phyloP scores from a whole-genome alignment of 371 early-diverging fungal genomes.

The Mucor lusitanicus region DNA sequence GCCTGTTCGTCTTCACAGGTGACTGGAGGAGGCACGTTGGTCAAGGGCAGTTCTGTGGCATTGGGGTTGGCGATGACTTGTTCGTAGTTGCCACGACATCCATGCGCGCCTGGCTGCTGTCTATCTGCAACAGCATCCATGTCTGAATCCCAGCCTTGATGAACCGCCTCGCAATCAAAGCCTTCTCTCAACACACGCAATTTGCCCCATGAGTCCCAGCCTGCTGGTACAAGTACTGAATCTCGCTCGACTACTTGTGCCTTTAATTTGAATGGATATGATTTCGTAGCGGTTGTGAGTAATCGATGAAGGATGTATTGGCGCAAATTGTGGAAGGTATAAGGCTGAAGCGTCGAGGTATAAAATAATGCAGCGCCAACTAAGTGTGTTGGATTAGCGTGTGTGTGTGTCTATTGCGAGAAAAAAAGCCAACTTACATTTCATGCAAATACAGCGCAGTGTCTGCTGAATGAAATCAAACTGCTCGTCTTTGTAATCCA shows the following conservation, averaged over 20 bases:
- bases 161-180: slow-evolving; percentile 68
- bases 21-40: slow-evolving; percentile 42
- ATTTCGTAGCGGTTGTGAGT: slow-evolving; percentile 37
- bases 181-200: slow-evolving; percentile 74
- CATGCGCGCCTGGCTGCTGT: slow-evolving; percentile 30
- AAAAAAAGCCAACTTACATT: slow-evolving; percentile 61
- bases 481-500: slow-evolving; percentile 86
- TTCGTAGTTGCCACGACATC: slow-evolving; percentile 46
- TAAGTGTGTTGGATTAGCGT: slow-evolving; percentile 27
- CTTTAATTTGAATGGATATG: slow-evolving; percentile 60
- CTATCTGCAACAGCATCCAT: slow-evolving; percentile 34
- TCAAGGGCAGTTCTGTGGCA: slow-evolving; percentile 41
- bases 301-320: slow-evolving; percentile 88
- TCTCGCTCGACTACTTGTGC: slow-evolving; percentile 90
- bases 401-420: neutral
- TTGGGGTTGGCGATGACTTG: slow-evolving; percentile 43
- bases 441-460: slow-evolving; percentile 86
- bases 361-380: slow-evolving; percentile 94
- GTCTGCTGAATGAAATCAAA: slow-evolving; percentile 96
- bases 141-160: slow-evolving; percentile 61
- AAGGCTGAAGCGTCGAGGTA: slow-evolving; percentile 83
- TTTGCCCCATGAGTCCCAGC: slow-evolving; percentile 93
- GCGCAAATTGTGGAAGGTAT: slow-evolving; percentile 76
- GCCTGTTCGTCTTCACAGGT: slow-evolving; percentile 82
- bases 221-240: slow-evolving; percentile 83